phyloP scores from a whole-genome alignment of 352 stramenopile genomes.

The Phytophthora sojae region DNA sequence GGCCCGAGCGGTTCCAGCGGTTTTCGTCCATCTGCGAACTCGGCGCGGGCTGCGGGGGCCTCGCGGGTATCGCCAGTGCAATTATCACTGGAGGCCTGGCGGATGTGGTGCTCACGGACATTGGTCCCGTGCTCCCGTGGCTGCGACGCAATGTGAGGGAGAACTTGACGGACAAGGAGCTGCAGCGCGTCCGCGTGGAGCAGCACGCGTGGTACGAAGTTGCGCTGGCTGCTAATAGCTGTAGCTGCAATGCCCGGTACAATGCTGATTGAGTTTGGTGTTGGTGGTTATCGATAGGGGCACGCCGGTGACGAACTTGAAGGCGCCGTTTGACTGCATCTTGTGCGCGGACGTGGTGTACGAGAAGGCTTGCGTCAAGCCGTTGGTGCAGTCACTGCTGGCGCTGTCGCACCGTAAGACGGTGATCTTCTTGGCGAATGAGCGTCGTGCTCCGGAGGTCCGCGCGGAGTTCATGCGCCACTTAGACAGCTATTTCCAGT shows the following conservation, averaged over 20 bases:
- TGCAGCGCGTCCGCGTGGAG: conserved; percentile 62
- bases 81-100: conserved; percentile 67
- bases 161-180: conserved; percentile 71
- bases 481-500: conserved; percentile 78
- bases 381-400: conserved; percentile 81
- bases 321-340: conserved; percentile 80
- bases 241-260: neutral
- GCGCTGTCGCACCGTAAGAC: conserved; percentile 82
- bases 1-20: conserved; percentile 55
- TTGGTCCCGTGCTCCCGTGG: conserved; percentile 80
- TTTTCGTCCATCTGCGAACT: conserved; percentile 80
- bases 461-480: conserved; percentile 73
- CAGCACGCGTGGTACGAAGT: conserved; percentile 57
- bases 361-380: conserved; percentile 78
- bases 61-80: conserved; percentile 77
- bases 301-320: conserved; percentile 59
- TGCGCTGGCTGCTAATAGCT: neutral
- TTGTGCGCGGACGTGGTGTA: conserved; percentile 86
- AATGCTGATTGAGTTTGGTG: conserved; percentile 12
- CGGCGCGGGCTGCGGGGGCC: conserved; percentile 72
- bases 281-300: conserved; percentile 47
- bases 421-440: conserved; percentile 81
- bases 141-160: conserved; percentile 73
- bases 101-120: conserved; percentile 80
- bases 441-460: conserved; percentile 67